Base-by-base conservation (phyloP, 768 basidiomycete species). In the Lactarius sanguifluus region DNA sequence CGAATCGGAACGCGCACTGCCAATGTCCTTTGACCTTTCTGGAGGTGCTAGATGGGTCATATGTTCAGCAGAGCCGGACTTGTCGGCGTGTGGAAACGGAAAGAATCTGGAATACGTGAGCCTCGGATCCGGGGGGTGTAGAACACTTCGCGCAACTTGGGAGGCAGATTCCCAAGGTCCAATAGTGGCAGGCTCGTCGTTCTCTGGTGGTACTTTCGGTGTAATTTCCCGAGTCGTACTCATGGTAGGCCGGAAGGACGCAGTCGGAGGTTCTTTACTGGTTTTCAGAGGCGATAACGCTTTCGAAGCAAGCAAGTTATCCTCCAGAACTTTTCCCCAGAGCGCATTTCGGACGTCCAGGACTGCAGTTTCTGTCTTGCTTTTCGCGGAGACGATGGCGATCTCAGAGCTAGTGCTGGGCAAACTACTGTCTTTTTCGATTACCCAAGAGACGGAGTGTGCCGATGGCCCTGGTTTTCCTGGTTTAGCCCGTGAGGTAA, bases 121-220 rank as follows among this genome's bases (percentile, higher is more conserved):
- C 5, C 20, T n/a, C 30, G 20, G 23, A 20, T 40, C 20, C 52
- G 45, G 52, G 15, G 25, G 32, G 34, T 43, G 25, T 25, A 62
- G 20, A 32, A 47, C 28, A 18, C 58, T 59, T 28, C 32, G 47
- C 8, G 64, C 67, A 50, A 76, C 65, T 70, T 85, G 86, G 34
- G 86, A 87, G 34, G 82, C 85, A 32, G 86, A 87, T 59, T 87
- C 80, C 9, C 82, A 87, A 12, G 86, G 81, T 38, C 75, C 74
- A 13, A 82, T 71, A 38, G 81, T 79, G 1, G 74, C 62, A 28
- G 62, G 59, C 12, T 58, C 59, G 32, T 55, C 61, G 13, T 59
- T 13, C 18, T 52, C 50, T 64, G 57, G 20, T n/a, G 23, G 50
- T 3, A 15, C 23, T 16, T 38, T 41, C 20, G 67, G 57, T 18